A percentile compares a stretch with the other conserved stretches of the same genome.
phyloP scores from a whole-genome alignment of 1,284 basidiomycete genomes.

The Amylostereum areolatum region DNA sequence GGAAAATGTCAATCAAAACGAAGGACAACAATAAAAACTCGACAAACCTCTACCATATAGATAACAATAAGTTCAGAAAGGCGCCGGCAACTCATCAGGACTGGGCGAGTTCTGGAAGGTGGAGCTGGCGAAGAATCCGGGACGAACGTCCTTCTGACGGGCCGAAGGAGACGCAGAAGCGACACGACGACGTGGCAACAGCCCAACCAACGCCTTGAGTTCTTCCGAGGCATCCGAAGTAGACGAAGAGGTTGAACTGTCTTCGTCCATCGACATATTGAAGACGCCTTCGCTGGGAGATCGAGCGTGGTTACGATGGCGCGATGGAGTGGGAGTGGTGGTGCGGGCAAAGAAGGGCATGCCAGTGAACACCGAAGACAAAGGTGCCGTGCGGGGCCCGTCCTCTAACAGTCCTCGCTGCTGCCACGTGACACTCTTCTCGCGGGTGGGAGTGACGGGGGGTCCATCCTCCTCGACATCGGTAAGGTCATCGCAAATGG shows the following conservation, averaged over 20 bases:
- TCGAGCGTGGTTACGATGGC: conserved; percentile 41
- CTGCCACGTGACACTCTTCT: conserved; percentile 26
- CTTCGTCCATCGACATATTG: conserved; percentile 64
- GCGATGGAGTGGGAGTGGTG: conserved; percentile 31
- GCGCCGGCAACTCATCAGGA: conserved; percentile 68
- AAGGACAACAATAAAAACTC: conserved; percentile 10
- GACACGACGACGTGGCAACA: conserved; percentile 24
- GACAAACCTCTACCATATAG: conserved; percentile 35
- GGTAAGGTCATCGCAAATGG: conserved; percentile 63
- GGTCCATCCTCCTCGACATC: conserved; percentile 34
- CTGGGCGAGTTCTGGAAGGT: conserved; percentile 77
- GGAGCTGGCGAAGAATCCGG: conserved; percentile 65
- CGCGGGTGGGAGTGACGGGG: conserved; percentile 28
- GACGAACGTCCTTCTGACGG: conserved; percentile 20
- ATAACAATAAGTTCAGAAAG: conserved; percentile 38
- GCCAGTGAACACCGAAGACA: conserved; percentile 26
- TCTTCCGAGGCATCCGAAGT: conserved; percentile 33
- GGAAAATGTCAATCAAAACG: conserved; percentile 19
- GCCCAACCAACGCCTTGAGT: conserved; percentile 29
- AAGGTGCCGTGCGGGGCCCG: conserved; percentile 46
- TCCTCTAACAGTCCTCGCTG: conserved; percentile 25
- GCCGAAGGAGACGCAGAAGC: conserved; percentile 17
- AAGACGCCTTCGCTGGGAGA: conserved; percentile 65
- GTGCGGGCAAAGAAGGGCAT: conserved; percentile 33
- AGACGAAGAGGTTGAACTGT: conserved; percentile 32